These are phyloP conservation scores for Lycium ferocissimum DNA, from an alignment of 257 asterid genomes.

Conservation along the genomic window DNA sequence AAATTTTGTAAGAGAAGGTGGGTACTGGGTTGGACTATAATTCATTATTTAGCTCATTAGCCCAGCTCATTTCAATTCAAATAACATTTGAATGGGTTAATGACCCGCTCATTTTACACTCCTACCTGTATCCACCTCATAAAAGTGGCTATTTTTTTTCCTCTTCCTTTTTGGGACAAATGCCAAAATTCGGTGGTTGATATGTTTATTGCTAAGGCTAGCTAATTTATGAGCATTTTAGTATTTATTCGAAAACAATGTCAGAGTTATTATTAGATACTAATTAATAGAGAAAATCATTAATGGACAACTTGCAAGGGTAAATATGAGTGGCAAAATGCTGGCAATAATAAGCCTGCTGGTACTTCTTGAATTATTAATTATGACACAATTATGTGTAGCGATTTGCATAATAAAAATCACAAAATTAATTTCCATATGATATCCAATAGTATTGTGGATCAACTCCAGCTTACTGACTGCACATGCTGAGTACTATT, in stretches of 20 bases:
- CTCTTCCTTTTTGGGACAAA: background rate
- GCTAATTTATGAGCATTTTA: background rate
- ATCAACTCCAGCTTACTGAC: background rate
- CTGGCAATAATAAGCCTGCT: background rate
- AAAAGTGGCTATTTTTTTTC: too few species aligned
- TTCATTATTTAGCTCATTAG: too few species aligned
- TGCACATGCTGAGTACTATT: background rate
- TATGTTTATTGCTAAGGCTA: background rate
- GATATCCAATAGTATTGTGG: too few species aligned
- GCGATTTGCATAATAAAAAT: background rate
- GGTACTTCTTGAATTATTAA: slow-evolving; percentile 1
- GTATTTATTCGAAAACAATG: slow-evolving; percentile 6
- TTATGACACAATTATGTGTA: background rate
- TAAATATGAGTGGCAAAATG: background rate
- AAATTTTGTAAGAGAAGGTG: too few species aligned
- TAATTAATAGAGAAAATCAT: slow-evolving; percentile 12
- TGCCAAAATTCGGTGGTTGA: background rate
- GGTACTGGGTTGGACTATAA: too few species aligned
- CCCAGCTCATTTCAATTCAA: too few species aligned
- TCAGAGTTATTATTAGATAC: slow-evolving; percentile 14
- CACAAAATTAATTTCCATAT: background rate
- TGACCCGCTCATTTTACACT: too few species aligned
- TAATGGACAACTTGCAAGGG: background rate
- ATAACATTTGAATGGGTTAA: too few species aligned
- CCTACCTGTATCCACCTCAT: too few species aligned